Evolutionary conservation across 129 eudicot genomes (phyloP).

Genomic region (Gnaphalium uliginosum): DNA sequence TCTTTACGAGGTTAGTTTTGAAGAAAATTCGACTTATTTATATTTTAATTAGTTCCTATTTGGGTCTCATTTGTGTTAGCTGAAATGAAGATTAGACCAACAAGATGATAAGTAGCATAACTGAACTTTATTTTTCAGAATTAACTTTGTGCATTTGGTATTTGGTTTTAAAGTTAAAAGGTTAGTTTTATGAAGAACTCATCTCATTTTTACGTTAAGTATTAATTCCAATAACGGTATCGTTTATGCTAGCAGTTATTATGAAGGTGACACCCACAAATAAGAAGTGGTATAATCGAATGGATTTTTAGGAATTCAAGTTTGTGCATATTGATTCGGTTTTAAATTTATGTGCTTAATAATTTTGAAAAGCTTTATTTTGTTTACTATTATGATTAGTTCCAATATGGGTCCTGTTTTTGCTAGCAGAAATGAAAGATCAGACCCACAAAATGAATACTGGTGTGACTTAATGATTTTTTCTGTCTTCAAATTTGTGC

Average conservation of each 20-base stretch:
- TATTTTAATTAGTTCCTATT: neutral
- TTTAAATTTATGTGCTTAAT: neutral
- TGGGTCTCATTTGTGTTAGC: neutral
- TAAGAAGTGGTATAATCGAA: neutral
- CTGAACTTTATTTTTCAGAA: neutral
- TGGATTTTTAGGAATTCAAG: neutral
- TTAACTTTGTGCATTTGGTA: neutral
- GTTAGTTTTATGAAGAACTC: neutral
- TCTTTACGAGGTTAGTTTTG: conserved; percentile 70
- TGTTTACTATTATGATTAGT: neutral
- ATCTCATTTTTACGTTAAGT: neutral
- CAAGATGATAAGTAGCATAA: neutral
- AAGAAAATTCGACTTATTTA: neutral
- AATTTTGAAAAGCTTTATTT: neutral
- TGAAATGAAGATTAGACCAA: neutral
- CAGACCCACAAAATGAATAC: neutral
- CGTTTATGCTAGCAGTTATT: neutral
- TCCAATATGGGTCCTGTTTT: neutral
- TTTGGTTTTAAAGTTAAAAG: neutral
- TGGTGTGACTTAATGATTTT: neutral
- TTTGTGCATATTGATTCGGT: neutral
- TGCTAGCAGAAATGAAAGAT: neutral
- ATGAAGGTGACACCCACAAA: neutral
- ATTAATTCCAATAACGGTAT: neutral
- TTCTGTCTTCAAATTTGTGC: neutral